Percentiles rank a stretch among this genome's conserved stretches.
These are phyloP conservation scores for Diutina catenulata DNA, from an alignment of 1,139 yeast species.

Conservation along the genomic window DNA sequence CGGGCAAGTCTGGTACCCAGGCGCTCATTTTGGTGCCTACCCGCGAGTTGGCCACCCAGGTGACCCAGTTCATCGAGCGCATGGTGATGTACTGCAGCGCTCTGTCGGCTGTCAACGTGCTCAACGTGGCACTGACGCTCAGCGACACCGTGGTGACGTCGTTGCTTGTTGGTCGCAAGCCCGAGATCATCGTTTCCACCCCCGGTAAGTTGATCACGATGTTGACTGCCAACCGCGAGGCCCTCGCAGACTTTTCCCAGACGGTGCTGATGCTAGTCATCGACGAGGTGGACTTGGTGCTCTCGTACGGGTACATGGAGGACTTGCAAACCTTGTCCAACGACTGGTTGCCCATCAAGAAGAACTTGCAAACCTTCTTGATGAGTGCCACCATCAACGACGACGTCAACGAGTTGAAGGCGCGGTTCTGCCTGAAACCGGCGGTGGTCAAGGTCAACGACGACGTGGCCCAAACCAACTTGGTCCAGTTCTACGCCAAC, in stretches of 20 bases:
- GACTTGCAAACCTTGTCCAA: slow-evolving; percentile 57
- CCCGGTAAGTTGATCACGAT: slow-evolving; percentile 66
- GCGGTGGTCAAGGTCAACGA: slow-evolving; percentile 73
- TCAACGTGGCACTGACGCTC: slow-evolving; percentile 64
- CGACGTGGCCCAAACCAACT: slow-evolving; percentile 33
- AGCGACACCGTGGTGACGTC: slow-evolving; percentile 67
- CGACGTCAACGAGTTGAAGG: slow-evolving; percentile 68
- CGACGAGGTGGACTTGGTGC: slow-evolving; percentile 90
- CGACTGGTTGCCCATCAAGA: slow-evolving; percentile 53
- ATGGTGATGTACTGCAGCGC: slow-evolving; percentile 63
- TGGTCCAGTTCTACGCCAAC: slow-evolving; percentile 78
- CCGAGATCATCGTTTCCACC: slow-evolving; percentile 78
- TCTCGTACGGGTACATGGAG: slow-evolving; percentile 84
- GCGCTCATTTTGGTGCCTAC: slow-evolving; percentile 75
- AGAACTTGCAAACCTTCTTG: slow-evolving; percentile 75
- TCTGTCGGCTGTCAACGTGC: slow-evolving; percentile 33
- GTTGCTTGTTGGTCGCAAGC: slow-evolving; percentile 49
- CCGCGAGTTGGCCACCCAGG: slow-evolving; percentile 79
- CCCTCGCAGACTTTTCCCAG: slow-evolving; percentile 25
- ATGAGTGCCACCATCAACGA: slow-evolving; percentile 96
- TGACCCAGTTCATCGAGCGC: slow-evolving; percentile 54
- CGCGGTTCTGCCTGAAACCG: slow-evolving; percentile 72
- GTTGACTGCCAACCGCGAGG: slow-evolving; percentile 37
- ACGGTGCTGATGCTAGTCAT: slow-evolving; percentile 60
- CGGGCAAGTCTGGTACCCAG: slow-evolving; percentile 23